These are phyloP conservation scores for Sporisorium iseilematis-ciliati DNA, from an alignment of 1,284 basidiomycete species.

Conservation along the genomic window DNA sequence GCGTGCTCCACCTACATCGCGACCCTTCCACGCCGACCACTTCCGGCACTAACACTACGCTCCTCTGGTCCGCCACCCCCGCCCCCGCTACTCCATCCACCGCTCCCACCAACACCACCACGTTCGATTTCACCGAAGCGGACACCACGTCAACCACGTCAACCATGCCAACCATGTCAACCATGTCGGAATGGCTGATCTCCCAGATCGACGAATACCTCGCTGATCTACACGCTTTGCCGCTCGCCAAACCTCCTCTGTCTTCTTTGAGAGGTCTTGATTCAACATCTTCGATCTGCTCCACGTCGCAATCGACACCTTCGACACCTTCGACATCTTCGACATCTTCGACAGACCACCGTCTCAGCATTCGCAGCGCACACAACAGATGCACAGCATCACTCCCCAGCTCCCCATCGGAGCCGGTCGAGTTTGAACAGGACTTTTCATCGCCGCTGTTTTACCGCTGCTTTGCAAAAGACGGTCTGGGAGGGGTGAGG, in stretches of 20 bases:
- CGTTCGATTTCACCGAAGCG: not conserved
- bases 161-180: too few species aligned
- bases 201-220: slow-evolving; percentile 46
- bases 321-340: too few species aligned
- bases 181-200: slow-evolving; percentile 24
- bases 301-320: too few species aligned
- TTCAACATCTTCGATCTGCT: too few species aligned
- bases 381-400: not conserved
- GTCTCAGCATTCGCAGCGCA: not conserved
- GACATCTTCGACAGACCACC: not conserved
- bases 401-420: slow-evolving; percentile 5
- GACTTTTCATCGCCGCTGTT: slow-evolving; percentile 24
- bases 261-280: not conserved
- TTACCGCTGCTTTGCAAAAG: slow-evolving; percentile 9
- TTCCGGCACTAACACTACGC: not conserved
- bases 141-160: too few species aligned
- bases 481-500: not conserved
- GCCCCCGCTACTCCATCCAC: slow-evolving; percentile 9
- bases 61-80: slow-evolving; percentile 5
- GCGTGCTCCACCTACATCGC: too few species aligned
- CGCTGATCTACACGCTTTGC: slow-evolving; percentile 10
- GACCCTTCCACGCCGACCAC: not conserved
- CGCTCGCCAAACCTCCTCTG: not conserved
- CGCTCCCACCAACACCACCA: not conserved
- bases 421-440: not conserved